These are phyloP conservation scores for Iris pallida DNA, from an alignment of 116 monocot genomes.

Conservation along the genomic window DNA sequence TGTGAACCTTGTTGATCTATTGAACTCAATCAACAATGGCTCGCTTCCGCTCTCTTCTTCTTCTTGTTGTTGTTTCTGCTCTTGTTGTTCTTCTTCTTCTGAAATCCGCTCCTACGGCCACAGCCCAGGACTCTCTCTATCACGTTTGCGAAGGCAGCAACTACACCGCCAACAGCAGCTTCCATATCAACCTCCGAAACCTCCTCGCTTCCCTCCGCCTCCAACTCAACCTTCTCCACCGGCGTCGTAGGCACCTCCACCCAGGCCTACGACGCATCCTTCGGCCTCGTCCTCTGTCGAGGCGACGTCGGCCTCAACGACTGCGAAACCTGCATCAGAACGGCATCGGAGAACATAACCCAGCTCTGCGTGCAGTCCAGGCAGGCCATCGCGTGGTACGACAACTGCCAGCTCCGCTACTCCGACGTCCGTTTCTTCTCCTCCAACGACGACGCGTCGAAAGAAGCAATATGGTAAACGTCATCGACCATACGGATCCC, in stretches of 20 bases:
- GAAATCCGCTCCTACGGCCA: not conserved
- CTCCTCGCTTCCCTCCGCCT: not conserved
- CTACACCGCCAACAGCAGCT: not conserved
- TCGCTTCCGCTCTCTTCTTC: not conserved
- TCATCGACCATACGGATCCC: not conserved
- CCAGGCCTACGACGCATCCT: not conserved
- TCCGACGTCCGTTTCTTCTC: not conserved
- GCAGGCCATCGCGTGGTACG: constrained; percentile 7
- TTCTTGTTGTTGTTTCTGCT: too few species aligned
- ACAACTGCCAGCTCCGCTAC: constrained; percentile 14
- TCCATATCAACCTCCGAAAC: not conserved
- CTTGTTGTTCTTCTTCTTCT: not conserved
- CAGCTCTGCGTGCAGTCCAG: not conserved
- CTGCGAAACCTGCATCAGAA: not conserved
- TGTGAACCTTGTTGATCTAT: too few species aligned
- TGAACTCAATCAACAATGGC: too few species aligned
- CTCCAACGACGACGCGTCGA: not conserved
- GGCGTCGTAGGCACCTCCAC: not conserved
- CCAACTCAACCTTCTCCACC: constrained; percentile 2
- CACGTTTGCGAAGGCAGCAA: not conserved
- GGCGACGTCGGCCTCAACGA: not conserved
- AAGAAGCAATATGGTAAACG: not conserved
- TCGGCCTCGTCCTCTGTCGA: constrained; percentile 10
- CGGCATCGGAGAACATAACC: not conserved
- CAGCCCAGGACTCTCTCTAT: not conserved